Conservation (phyloP, 2,329 filamentous ascomycete genomes). For the Torrubiella hemipterigena region DNA sequence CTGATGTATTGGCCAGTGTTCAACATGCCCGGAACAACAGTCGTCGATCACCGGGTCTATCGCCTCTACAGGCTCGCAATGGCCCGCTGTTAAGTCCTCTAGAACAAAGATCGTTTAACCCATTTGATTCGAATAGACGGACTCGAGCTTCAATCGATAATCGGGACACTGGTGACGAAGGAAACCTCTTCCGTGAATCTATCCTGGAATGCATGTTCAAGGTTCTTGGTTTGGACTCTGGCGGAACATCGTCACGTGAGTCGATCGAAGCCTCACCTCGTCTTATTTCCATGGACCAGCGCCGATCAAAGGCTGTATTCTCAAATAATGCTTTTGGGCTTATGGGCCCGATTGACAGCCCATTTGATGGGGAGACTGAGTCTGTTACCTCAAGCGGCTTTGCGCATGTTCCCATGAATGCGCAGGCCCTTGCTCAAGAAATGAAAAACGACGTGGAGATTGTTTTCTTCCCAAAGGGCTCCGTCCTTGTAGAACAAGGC, state of each 20-base stretch:
- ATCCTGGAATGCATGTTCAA: conserved; percentile 95
- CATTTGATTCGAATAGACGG: conserved; percentile 40
- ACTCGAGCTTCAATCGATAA: conserved; percentile 46
- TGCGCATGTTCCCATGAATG: conserved; percentile 49
- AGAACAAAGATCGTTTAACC: conserved; percentile 39
- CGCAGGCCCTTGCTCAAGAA: conserved; percentile 59
- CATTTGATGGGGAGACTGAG: conserved; percentile 72
- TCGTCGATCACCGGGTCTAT: conserved; percentile 16
- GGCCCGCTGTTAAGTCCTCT: conserved; percentile 29
- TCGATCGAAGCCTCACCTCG: conserved; percentile 80
- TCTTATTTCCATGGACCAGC: conserved; percentile 72
- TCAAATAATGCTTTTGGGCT: conserved; percentile 69
- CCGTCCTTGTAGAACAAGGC: conserved; percentile 89
- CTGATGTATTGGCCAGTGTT: conserved; percentile 70
- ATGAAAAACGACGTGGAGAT: conserved; percentile 90
- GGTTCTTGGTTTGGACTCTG: conserved; percentile 69
- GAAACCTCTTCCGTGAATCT: conserved; percentile 76
- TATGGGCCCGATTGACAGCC: conserved; percentile 69
- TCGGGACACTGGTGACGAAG: conserved; percentile 77
- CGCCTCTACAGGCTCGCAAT: conserved; percentile 13
- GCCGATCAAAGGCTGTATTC: conserved; percentile 67
- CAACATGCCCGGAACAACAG: conserved; percentile 54
- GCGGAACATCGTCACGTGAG: conserved; percentile 50
- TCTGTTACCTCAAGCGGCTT: conserved; percentile 65
- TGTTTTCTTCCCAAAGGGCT: conserved; percentile 90